Evolutionary conservation across 73 alveolate species (phyloP).

Genomic region (Stentor roeselii): DNA sequence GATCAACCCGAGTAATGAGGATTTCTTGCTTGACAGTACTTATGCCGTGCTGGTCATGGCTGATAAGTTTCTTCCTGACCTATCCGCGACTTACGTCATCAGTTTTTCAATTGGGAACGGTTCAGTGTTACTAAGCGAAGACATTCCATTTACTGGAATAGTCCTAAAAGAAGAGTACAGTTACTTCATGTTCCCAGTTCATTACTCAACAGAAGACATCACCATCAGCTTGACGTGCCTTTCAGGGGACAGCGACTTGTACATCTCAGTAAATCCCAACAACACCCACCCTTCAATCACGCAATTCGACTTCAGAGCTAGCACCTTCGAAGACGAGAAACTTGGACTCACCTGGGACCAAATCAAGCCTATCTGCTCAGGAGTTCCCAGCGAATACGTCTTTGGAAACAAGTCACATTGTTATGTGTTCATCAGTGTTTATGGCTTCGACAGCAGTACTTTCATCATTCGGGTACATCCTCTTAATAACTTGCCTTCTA

Average conservation of each 20-base stretch:
- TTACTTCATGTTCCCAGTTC: conserved; percentile 20
- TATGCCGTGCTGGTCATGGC: conserved; percentile 1
- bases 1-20: not conserved
- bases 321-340: not conserved
- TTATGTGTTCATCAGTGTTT: not conserved
- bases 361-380: not conserved
- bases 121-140: not conserved
- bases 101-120: not conserved
- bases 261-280: not conserved
- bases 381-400: not conserved
- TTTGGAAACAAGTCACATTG: not conserved
- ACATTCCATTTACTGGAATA: not conserved
- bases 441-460: not conserved
- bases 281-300: not conserved
- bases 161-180: not conserved
- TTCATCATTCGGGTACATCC: not conserved
- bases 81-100: conserved; percentile 4
- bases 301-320: not conserved
- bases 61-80: not conserved
- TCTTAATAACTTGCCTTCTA: not conserved
- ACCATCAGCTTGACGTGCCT: not conserved
- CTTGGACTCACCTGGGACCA: not conserved
- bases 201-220: not conserved
- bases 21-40: not conserved
- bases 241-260: conserved; percentile 7